Evolutionary conservation across 306 rosid genomes (phyloP).

Genomic region (Boehmeria nivea): DNA sequence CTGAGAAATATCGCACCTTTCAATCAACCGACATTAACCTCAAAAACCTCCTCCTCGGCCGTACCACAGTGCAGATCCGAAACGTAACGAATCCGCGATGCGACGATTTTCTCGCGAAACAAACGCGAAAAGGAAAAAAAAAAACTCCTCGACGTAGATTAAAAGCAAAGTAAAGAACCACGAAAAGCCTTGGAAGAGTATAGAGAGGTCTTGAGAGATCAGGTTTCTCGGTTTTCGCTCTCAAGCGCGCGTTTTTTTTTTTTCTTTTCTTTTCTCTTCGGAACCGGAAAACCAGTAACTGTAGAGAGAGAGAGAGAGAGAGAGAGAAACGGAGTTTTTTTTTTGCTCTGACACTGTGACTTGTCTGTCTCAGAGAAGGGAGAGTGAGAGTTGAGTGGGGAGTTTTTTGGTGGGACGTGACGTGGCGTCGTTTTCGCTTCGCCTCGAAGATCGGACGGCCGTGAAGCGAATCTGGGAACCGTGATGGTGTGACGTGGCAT

Average conservation of each 20-base stretch:
- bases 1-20: conserved; percentile 9
- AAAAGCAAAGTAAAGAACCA: conserved; percentile 51
- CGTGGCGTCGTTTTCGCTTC: conserved; percentile 17
- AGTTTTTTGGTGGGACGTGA: not conserved
- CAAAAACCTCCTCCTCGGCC: conserved; percentile 8
- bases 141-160: conserved; percentile 43
- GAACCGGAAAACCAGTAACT: not conserved
- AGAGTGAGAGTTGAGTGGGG: not conserved
- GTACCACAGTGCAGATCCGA: conserved; percentile 34
- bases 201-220: not conserved
- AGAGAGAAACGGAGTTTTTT: not conserved
- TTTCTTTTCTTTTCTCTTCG: not conserved
- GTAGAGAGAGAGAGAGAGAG: conserved; percentile 3
- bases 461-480: conserved; percentile 14
- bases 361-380: not conserved
- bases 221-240: no score
- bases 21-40: conserved; percentile 28
- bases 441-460: conserved; percentile 36
- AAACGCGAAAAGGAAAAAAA: not conserved
- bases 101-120: not conserved
- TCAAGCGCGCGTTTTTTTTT: not conserved
- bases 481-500: conserved; percentile 4
- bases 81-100: conserved; percentile 22
- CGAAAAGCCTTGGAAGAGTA: not conserved
- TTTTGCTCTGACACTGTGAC: not conserved